Evolutionary conservation across 495 filamentous ascomycete genomes (phyloP).

Genomic region (Massariosphaeria phaeospora): DNA sequence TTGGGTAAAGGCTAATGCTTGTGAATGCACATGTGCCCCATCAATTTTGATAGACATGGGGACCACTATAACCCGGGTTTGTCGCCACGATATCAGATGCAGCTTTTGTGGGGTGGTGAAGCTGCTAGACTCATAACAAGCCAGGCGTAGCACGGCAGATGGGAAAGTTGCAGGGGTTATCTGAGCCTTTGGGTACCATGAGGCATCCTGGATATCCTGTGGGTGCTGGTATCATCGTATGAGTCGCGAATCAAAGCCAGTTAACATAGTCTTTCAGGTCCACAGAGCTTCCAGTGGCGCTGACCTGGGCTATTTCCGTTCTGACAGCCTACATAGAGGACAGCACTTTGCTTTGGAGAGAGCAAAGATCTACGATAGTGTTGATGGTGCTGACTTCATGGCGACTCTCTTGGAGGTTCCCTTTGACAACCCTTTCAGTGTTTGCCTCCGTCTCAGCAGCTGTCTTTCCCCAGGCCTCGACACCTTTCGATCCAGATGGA

Average conservation of each 20-base stretch:
- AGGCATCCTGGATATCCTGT: no score
- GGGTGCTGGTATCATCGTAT: neutral
- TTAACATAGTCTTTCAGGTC: no score
- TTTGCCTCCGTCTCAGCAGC: constrained; percentile 3
- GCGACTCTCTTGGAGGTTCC: neutral
- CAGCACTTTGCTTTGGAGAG: constrained; percentile 15
- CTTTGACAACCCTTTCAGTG: neutral
- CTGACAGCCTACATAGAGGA: neutral
- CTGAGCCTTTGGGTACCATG: no score
- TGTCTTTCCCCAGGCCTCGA: constrained; percentile 9
- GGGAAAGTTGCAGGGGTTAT: neutral
- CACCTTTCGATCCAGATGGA: constrained; percentile 23
- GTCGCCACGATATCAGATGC: neutral
- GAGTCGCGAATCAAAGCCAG: no score
- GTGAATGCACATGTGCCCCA: constrained; percentile 9
- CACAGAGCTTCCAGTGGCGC: no score
- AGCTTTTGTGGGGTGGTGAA: neutral
- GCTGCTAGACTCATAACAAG: neutral
- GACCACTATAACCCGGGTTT: constrained; percentile 10
- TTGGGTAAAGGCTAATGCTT: constrained; percentile 17
- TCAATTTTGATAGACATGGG: constrained; percentile 18
- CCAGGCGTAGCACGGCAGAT: neutral
- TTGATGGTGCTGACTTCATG: constrained; percentile 11
- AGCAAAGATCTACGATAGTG: constrained; percentile 15
- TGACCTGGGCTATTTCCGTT: neutral